A percentile compares a stretch with the other conserved stretches of the same genome.
These are phyloP conservation scores for Erythrobasidium yunnanense DNA, from an alignment of 768 basidiomycete species.

Conservation along the genomic window DNA sequence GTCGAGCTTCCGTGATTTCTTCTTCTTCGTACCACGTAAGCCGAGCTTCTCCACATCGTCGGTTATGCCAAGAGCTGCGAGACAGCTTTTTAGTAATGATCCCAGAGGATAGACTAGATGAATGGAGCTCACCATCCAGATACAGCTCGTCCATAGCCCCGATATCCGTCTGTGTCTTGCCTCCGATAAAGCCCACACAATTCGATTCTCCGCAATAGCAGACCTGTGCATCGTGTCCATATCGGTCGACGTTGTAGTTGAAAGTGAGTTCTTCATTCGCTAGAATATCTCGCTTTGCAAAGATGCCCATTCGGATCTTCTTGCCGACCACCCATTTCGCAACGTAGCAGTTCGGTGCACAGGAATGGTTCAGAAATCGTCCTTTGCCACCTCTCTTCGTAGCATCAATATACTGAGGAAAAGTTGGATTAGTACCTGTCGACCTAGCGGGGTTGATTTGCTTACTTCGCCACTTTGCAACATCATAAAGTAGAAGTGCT, in stretches of 20 bases:
- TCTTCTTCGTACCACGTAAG: conserved; percentile 78
- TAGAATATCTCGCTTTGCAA: conserved; percentile 57
- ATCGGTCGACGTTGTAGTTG: conserved; percentile 99
- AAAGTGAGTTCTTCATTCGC: conserved; percentile 52
- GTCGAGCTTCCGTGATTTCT: conserved; percentile 81
- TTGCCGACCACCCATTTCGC: conserved; percentile 92
- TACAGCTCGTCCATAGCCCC: conserved; percentile 88
- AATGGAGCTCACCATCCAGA: conserved; percentile 61
- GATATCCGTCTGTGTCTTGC: conserved; percentile 95
- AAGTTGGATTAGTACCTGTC: neutral
- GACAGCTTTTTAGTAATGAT: neutral
- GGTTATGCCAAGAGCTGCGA: conserved; percentile 74
- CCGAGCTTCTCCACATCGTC: conserved; percentile 75
- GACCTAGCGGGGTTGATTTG: conserved; percentile 5
- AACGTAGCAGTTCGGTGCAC: conserved; percentile 92
- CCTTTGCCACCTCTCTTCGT: conserved; percentile 94
- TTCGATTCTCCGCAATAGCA: conserved; percentile 94
- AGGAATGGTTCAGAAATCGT: conserved; percentile 95
- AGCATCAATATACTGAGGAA: conserved; percentile 79
- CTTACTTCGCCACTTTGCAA: conserved; percentile 89
- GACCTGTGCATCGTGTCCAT: conserved; percentile 86
- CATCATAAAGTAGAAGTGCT: conserved; percentile 99
- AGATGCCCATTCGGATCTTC: conserved; percentile 92
- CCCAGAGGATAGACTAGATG: neutral
- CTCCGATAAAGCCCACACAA: conserved; percentile 90